Conservation (phyloP, 2,329 filamentous ascomycete genomes). For the Stachybotrys chartarum region DNA sequence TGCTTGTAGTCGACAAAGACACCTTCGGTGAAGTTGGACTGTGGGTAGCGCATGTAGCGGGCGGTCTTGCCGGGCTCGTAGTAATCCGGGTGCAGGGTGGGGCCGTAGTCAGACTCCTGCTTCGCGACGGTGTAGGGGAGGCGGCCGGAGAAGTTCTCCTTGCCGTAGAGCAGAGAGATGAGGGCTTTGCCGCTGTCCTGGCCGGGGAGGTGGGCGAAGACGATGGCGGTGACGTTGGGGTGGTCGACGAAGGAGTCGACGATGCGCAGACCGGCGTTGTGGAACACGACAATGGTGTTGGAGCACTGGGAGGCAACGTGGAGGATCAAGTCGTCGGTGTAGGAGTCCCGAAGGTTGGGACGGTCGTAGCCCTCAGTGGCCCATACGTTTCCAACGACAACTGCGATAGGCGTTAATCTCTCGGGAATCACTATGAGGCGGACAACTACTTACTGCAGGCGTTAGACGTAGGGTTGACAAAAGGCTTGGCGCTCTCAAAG, state of each 20-base stretch:
- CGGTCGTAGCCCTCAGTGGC: constrained; percentile 71
- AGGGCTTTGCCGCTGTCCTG: constrained; percentile 57
- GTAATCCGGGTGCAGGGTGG: constrained; percentile 34
- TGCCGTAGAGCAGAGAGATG: constrained; percentile 50
- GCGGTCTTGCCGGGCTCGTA: constrained; percentile 23
- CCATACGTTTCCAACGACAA: constrained; percentile 78
- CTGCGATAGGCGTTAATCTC: background rate
- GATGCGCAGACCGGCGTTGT: constrained; percentile 54
- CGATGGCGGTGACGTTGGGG: constrained; percentile 55
- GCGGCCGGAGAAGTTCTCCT: constrained; percentile 45
- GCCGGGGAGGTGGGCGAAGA: constrained; percentile 58
- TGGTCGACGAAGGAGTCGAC: constrained; percentile 60
- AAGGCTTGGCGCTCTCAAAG: constrained; percentile 20
- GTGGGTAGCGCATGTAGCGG: constrained; percentile 30
- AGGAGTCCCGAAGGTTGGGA: constrained; percentile 60
- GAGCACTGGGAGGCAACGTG: constrained; percentile 53
- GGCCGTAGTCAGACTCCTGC: constrained; percentile 41
- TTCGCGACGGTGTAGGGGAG: constrained; percentile 56
- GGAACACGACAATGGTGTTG: constrained; percentile 58
- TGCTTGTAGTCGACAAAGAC: constrained; percentile 47
- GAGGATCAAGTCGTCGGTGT: constrained; percentile 50
- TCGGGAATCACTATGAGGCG: background rate
- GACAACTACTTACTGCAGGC: constrained; percentile 40
- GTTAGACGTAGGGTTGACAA: constrained; percentile 33
- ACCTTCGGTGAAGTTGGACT: constrained; percentile 54